Conservation (phyloP, 768 basidiomycete genomes). For the Russula brevipes region DNA sequence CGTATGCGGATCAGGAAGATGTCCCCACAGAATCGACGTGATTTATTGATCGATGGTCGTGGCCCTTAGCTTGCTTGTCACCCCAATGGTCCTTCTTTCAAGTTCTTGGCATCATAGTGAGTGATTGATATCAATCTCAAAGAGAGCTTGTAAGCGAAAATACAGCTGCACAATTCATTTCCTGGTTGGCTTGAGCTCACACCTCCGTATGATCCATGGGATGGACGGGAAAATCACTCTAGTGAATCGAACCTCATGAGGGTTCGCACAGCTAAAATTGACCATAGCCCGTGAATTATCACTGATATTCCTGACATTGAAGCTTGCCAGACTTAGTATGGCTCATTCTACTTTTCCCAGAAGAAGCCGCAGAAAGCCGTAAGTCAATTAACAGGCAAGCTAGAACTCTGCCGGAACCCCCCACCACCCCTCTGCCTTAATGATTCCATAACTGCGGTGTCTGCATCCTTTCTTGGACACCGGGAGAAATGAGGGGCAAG, state of each 20-base stretch:
- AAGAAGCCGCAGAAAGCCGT: neutral
- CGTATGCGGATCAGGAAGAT: neutral
- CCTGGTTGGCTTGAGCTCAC: too few species aligned
- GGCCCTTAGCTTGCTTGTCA: neutral
- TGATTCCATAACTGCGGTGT: neutral
- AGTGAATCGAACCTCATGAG: neutral
- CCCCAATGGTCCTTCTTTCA: neutral
- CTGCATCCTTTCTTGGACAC: neutral
- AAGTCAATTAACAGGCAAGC: neutral
- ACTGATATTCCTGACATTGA: neutral
- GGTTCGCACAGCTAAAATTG: neutral
- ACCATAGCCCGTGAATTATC: neutral
- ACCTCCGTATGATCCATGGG: too few species aligned
- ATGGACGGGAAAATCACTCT: too few species aligned
- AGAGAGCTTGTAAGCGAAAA: too few species aligned
- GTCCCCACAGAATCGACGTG: neutral
- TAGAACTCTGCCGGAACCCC: neutral
- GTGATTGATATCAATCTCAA: neutral
- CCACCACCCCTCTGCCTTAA: constrained; percentile 1
- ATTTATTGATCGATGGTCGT: too few species aligned
- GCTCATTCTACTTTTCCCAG: neutral
- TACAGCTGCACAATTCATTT: too few species aligned
- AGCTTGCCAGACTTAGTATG: neutral
- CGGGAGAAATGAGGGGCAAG: constrained; percentile 1
- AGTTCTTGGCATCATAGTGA: neutral